Base-by-base conservation (phyloP, 805 yeast genomes). In the Helenozyma baotianmanensis region DNA sequence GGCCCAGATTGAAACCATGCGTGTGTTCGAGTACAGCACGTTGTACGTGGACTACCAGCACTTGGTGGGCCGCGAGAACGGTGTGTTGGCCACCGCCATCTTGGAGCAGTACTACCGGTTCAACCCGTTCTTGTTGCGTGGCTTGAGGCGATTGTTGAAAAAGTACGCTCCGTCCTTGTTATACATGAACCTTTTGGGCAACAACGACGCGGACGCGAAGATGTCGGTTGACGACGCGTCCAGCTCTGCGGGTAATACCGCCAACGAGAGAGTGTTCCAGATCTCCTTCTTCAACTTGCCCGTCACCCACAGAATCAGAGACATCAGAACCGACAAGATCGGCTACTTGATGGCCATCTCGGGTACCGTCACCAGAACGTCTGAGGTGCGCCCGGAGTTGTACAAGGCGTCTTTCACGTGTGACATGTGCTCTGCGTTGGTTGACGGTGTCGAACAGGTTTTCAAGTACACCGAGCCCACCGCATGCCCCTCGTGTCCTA, bases 401-500 rank as follows among this genome's bases (percentile, higher is more conserved):
- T 86, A 71, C 65, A 77, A 73, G 39, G 98, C 87, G 10, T 74
- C 89, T 17, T 92, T 92, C 58, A 77, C 85, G 2, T 92, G 98
- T 67, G 95, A 86, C 49, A 65, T 77, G 54, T 92, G 98, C 59
- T 74, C 83, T 31, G 84, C 96, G 0, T 65, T 82, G 1, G 81
- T 89, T 12, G 90, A 84, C 47, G 89, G 87, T 41, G 83, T 92
- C 14, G 97, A 92, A 53, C 98, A 92, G 62, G 76, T 80, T 26
- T 92, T 90, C 72, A 83, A 79, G 53, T 92, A 80, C 62, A 90
- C 97, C 9, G 96, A 90, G 58, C 98, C 98, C 27, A 82, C 92
- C 3, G 78, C 82, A 43, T 92, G 98, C 62, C 89, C 90, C 9
- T 75, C 82, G 9, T 90, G 98, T 65, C 84, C 78, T 36, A 90